A percentile compares a stretch with the other conserved stretches of the same genome.
phyloP scores from a whole-genome alignment of 768 basidiomycete species.

The Leccinum arenicola region DNA sequence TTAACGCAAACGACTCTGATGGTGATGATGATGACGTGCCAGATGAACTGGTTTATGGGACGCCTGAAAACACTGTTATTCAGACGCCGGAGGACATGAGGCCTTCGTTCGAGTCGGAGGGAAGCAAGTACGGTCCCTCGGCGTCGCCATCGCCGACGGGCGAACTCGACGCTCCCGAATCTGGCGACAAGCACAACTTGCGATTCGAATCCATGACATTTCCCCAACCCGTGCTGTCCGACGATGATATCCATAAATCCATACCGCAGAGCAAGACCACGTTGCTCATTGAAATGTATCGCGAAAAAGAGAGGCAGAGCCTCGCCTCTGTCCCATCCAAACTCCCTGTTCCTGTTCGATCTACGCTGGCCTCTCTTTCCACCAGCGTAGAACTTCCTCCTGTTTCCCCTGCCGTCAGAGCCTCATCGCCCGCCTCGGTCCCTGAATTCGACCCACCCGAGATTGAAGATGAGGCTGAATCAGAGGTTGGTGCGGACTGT shows the following conservation, averaged over 20 bases:
- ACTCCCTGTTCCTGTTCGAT: conserved; percentile 32
- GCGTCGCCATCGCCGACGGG: conserved; percentile 25
- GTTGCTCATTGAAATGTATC: conserved; percentile 82
- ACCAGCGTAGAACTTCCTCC: conserved; percentile 11
- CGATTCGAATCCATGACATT: conserved; percentile 31
- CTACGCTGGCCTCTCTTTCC: conserved; percentile 7
- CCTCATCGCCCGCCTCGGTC: conserved; percentile 14
- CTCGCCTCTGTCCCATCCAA: conserved; percentile 24
- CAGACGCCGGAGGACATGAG: conserved; percentile 27
- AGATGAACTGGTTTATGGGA: conserved; percentile 34
- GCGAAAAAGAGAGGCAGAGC: conserved; percentile 58
- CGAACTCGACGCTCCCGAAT: conserved; percentile 33
- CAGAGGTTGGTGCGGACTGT: conserved; percentile 22
- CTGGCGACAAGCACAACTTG: conserved; percentile 22
- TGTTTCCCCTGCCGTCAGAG: not conserved
- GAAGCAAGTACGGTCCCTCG: conserved; percentile 33
- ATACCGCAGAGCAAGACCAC: conserved; percentile 60
- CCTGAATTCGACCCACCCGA: conserved; percentile 26
- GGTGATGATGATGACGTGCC: conserved; percentile 30
- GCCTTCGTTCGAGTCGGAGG: conserved; percentile 33
- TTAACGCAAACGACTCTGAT: conserved; percentile 33
- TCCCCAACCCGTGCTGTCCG: conserved; percentile 12
- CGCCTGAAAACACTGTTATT: conserved; percentile 19
- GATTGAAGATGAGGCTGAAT: conserved; percentile 26
- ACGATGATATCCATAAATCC: conserved; percentile 15